Conservation (phyloP, 805 yeast genomes). For the Metschnikowia continentalis region DNA sequence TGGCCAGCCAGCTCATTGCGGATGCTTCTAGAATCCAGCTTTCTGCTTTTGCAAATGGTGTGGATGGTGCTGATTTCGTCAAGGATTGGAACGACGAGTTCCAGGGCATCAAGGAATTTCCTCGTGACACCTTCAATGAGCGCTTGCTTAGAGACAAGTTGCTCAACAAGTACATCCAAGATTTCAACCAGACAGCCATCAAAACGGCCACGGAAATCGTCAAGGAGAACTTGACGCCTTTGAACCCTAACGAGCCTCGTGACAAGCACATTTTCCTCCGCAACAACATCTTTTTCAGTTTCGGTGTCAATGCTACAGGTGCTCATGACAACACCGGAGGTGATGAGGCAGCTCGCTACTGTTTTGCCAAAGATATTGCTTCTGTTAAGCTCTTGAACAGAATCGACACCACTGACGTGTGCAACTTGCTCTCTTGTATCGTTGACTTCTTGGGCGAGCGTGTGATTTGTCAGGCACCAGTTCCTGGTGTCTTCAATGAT, state of each 20-base stretch:
- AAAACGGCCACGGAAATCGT: constrained; percentile 76
- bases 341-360: constrained; percentile 77
- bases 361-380: constrained; percentile 72
- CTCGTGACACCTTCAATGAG: constrained; percentile 54
- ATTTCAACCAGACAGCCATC: constrained; percentile 71
- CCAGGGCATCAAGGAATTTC: constrained; percentile 75
- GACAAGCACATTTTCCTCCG: constrained; percentile 65
- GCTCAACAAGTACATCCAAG: constrained; percentile 64
- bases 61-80: constrained; percentile 52
- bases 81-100: constrained; percentile 91
- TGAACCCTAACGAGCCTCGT: constrained; percentile 72
- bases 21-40: constrained; percentile 63
- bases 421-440: constrained; percentile 74
- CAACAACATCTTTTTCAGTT: constrained; percentile 84
- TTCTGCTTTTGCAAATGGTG: constrained; percentile 49
- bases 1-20: constrained; percentile 27
- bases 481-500: constrained; percentile 76
- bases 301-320: constrained; percentile 62
- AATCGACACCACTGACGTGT: constrained; percentile 58
- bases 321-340: constrained; percentile 68
- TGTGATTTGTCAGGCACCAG: constrained; percentile 89
- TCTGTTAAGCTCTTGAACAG: constrained; percentile 67
- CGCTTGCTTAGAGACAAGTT: constrained; percentile 73
- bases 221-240: constrained; percentile 67
- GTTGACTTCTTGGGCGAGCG: constrained; percentile 90